Conservation (phyloP, 768 basidiomycete genomes). For the Podaxis sp. region DNA sequence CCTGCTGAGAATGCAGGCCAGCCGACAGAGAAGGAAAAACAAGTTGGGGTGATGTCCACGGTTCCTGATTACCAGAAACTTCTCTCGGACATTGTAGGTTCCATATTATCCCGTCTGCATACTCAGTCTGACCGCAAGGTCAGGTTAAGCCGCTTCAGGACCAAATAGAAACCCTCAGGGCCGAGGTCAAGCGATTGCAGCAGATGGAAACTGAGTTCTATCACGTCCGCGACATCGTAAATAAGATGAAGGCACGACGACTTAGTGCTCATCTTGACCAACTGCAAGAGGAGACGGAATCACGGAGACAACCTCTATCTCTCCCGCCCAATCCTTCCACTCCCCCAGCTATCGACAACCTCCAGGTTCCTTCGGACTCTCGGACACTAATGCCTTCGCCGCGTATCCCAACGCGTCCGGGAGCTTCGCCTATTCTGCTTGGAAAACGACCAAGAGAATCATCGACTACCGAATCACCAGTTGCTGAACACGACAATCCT, state of each 20-base stretch:
- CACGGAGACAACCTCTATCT: constrained; percentile 4
- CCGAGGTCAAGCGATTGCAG: constrained; percentile 23
- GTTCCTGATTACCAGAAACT: constrained; percentile 5
- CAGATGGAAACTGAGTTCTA: constrained; percentile 24
- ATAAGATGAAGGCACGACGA: neutral
- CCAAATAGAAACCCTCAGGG: constrained; percentile 26
- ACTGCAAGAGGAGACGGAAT: neutral
- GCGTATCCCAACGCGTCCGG: constrained; percentile 32
- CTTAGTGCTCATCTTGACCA: neutral
- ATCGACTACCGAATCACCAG: constrained; percentile 40
- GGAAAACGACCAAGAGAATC: constrained; percentile 70
- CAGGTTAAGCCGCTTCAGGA: constrained; percentile 19
- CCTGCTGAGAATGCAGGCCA: neutral
- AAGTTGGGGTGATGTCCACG: neutral
- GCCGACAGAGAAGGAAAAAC: neutral
- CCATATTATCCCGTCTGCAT: too few species aligned
- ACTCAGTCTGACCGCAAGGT: constrained; percentile 18
- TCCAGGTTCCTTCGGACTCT: constrained; percentile 6
- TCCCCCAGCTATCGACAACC: constrained; percentile 10
- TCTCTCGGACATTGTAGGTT: constrained; percentile 8
- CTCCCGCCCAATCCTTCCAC: constrained; percentile 20
- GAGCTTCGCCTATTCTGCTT: constrained; percentile 45
- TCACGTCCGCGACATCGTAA: constrained; percentile 19
- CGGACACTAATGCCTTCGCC: constrained; percentile 13
- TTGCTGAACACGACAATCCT: constrained; percentile 43